Conservation (phyloP, 176 grass and related monocot species). For the Alopecurus myosuroides region DNA sequence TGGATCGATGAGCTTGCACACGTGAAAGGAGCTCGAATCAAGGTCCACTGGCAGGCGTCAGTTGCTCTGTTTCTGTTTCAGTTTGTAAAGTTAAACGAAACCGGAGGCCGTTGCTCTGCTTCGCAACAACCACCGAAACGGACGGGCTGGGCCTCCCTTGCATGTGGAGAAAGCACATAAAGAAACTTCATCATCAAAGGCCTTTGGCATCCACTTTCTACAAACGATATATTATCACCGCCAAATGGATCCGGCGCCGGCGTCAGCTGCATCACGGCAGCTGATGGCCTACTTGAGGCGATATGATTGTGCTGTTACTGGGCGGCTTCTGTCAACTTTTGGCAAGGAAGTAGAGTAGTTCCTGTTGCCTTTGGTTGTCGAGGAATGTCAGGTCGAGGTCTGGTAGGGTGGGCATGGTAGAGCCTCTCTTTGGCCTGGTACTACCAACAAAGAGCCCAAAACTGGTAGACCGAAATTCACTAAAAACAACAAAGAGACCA, state of each 20-base stretch:
- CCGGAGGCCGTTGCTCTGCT: background rate
- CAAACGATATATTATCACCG: background rate
- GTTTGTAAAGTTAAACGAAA: too few species aligned
- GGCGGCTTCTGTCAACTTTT: background rate
- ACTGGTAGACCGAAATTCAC: too few species aligned
- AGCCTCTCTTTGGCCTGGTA: background rate
- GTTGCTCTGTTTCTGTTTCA: too few species aligned
- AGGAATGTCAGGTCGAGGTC: background rate
- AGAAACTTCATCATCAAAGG: background rate
- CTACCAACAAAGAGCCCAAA: too few species aligned
- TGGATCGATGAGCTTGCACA: background rate
- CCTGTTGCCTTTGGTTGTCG: background rate
- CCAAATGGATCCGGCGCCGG: background rate
- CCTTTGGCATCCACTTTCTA: background rate
- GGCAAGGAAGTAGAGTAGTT: background rate
- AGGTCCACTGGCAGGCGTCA: background rate
- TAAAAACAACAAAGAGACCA: background rate
- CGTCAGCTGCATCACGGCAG: background rate
- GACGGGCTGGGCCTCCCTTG: background rate
- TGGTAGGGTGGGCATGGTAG: background rate
- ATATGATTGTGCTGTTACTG: background rate
- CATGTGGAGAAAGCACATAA: background rate
- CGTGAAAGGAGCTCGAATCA: background rate
- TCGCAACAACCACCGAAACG: too few species aligned
- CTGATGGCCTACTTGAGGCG: background rate